Percentiles rank a stretch among this genome's conserved stretches.
Conservation (phyloP, 129 eudicot species). For the Ambrosia trifida region DNA sequence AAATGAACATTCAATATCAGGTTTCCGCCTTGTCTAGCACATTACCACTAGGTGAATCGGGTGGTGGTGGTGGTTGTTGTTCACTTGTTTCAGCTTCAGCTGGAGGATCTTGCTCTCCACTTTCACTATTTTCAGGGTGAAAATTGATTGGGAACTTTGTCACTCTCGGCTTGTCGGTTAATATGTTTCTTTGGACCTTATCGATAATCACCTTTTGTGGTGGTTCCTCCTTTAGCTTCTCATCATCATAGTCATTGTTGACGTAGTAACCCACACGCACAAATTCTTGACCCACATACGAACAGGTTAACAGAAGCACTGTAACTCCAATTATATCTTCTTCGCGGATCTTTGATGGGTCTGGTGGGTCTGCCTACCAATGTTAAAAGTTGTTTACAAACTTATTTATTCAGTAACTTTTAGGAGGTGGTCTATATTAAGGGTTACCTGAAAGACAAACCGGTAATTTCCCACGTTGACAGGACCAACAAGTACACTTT, state of each 20-base stretch:
- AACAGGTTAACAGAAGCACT: constrained; percentile 77
- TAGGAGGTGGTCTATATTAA: neutral
- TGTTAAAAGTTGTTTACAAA: neutral
- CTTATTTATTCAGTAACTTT: neutral
- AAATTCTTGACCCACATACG: constrained; percentile 89
- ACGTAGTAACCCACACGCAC: constrained; percentile 86
- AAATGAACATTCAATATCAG: neutral
- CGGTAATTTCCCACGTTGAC: constrained; percentile 91
- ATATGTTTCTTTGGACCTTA: constrained; percentile 73
- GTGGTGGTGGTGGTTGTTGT: constrained; percentile 2
- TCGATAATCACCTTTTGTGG: constrained; percentile 77
- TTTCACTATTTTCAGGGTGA: constrained; percentile 70
- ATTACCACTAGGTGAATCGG: constrained; percentile 37
- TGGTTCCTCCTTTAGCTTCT: constrained; percentile 74
- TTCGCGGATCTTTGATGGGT: constrained; percentile 82
- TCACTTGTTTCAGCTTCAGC: neutral
- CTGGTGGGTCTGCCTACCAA: constrained; percentile 91
- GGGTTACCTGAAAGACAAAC: constrained; percentile 80
- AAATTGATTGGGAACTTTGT: constrained; percentile 90
- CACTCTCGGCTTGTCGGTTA: constrained; percentile 80
- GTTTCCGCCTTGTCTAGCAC: constrained; percentile 33
- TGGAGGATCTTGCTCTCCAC: constrained; percentile 38
- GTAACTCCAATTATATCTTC: constrained; percentile 93
- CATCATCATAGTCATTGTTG: constrained; percentile 88
- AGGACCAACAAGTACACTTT: constrained; percentile 95